Percentiles rank a stretch among this genome's conserved stretches.
These are phyloP conservation scores for Phlebiopsis flavidoalba DNA, from an alignment of 768 basidiomycete genomes.

Conservation along the genomic window DNA sequence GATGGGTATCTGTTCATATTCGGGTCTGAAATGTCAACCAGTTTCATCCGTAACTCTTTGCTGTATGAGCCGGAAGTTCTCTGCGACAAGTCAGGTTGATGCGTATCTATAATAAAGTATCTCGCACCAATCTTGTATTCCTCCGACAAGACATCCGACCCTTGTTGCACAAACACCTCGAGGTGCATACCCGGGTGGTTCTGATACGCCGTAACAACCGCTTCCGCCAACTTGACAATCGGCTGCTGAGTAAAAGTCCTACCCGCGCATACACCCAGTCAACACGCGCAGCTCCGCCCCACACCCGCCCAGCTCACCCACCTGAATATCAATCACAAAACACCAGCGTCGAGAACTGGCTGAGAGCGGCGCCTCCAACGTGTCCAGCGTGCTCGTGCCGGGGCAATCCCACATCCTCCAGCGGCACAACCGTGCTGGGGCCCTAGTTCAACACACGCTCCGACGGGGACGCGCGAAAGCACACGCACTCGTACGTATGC, in stretches of 20 bases:
- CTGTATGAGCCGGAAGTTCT: slow-evolving; percentile 89
- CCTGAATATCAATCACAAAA: slow-evolving; percentile 96
- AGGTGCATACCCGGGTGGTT: slow-evolving; percentile 74
- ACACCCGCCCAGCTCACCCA: slow-evolving; percentile 42
- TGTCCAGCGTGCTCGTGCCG: slow-evolving; percentile 74
- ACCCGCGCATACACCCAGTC: background rate
- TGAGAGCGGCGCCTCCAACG: slow-evolving; percentile 72
- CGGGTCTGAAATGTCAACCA: slow-evolving; percentile 70
- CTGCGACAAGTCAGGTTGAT: slow-evolving; percentile 32
- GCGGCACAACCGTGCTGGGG: slow-evolving; percentile 79
- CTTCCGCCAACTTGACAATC: slow-evolving; percentile 75
- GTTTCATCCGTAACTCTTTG: slow-evolving; percentile 79
- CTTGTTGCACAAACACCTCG: slow-evolving; percentile 94
- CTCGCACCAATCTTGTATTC: slow-evolving; percentile 83
- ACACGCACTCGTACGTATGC: slow-evolving; percentile 73
- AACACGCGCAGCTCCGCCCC: background rate
- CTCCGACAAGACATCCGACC: slow-evolving; percentile 85
- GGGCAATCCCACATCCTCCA: slow-evolving; percentile 97
- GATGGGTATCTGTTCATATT: slow-evolving; percentile 72
- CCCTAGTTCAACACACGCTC: background rate
- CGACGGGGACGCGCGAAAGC: slow-evolving; percentile 1
- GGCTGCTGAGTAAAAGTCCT: slow-evolving; percentile 87
- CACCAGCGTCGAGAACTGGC: slow-evolving; percentile 78
- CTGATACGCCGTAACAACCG: slow-evolving; percentile 71
- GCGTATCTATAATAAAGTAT: background rate